Percentiles rank a stretch among this genome's conserved stretches.
phyloP scores from a whole-genome alignment of 2,329 filamentous ascomycete genomes.

The Penicillium sp. region DNA sequence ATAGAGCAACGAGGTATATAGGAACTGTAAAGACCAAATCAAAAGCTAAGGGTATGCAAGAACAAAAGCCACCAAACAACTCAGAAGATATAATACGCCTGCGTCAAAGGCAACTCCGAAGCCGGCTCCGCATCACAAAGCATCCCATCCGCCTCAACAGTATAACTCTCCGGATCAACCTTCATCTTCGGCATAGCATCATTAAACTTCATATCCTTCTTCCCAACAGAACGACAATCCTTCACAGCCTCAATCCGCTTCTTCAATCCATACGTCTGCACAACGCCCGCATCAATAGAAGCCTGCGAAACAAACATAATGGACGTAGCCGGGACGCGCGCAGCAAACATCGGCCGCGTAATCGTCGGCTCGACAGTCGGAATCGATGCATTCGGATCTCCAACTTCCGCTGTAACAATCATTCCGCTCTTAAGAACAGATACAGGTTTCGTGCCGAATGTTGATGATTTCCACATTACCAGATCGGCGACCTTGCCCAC shows the following conservation, averaged over 20 bases:
- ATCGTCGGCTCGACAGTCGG: conserved; percentile 84
- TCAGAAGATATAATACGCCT: conserved; percentile 76
- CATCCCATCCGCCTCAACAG: conserved; percentile 78
- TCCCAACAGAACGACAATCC: conserved; percentile 71
- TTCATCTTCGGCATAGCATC: conserved; percentile 79
- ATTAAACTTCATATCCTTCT: conserved; percentile 90
- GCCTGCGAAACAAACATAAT: conserved; percentile 81
- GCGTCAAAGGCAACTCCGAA: conserved; percentile 69
- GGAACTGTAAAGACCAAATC: not conserved
- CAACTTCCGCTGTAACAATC: conserved; percentile 81
- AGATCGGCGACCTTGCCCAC: conserved; percentile 87
- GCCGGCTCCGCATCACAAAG: conserved; percentile 73
- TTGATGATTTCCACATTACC: conserved; percentile 79
- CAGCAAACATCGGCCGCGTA: conserved; percentile 80
- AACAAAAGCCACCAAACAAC: not conserved
- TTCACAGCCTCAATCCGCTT: conserved; percentile 80
- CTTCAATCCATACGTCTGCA: conserved; percentile 70
- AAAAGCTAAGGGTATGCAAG: conserved; percentile 1
- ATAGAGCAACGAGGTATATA: conserved; percentile 19
- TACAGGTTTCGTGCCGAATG: conserved; percentile 83
- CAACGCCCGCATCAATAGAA: conserved; percentile 65
- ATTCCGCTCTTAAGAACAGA: conserved; percentile 84
- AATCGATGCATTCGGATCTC: conserved; percentile 79
- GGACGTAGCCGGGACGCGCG: conserved; percentile 66
- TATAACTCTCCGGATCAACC: conserved; percentile 88